These are phyloP conservation scores for Pelargonium fulgidum DNA, from an alignment of 441 rosid species.

Conservation along the genomic window DNA sequence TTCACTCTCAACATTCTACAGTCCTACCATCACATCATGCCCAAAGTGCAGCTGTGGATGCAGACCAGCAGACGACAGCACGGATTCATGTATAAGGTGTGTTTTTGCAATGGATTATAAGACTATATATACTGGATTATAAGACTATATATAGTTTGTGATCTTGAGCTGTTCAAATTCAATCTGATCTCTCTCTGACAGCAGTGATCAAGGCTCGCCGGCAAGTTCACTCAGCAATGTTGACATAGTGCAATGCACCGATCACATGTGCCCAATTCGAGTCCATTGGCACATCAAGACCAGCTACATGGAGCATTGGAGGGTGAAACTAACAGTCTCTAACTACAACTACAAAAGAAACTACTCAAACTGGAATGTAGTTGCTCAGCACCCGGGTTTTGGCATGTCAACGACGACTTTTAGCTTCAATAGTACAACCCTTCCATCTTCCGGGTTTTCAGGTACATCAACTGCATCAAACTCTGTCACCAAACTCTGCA, in stretches of 20 bases:
- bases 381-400: conserved; percentile 57
- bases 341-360: conserved; percentile 45
- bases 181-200: conserved; percentile 11
- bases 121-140: too few relatives aligned
- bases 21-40: conserved; percentile 41
- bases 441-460: conserved; percentile 37
- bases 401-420: conserved; percentile 27
- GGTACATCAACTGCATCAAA: conserved; percentile 23
- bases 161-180: background rate
- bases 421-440: conserved; percentile 48
- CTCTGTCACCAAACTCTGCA: background rate
- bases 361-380: conserved; percentile 52
- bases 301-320: conserved; percentile 45
- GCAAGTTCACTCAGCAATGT: conserved; percentile 2
- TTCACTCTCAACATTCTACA: conserved; percentile 55
- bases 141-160: background rate
- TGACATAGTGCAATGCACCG: conserved; percentile 43
- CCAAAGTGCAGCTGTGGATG: conserved; percentile 69
- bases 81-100: conserved; percentile 42
- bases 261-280: conserved; percentile 51
- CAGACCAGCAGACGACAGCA: conserved; percentile 30
- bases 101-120: background rate
- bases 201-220: conserved; percentile 29
- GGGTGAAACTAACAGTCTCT: conserved; percentile 46
- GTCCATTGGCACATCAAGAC: conserved; percentile 59